These are phyloP conservation scores for Diaporthe sp. DNA, from an alignment of 2,329 filamentous ascomycete species.

Conservation along the genomic window DNA sequence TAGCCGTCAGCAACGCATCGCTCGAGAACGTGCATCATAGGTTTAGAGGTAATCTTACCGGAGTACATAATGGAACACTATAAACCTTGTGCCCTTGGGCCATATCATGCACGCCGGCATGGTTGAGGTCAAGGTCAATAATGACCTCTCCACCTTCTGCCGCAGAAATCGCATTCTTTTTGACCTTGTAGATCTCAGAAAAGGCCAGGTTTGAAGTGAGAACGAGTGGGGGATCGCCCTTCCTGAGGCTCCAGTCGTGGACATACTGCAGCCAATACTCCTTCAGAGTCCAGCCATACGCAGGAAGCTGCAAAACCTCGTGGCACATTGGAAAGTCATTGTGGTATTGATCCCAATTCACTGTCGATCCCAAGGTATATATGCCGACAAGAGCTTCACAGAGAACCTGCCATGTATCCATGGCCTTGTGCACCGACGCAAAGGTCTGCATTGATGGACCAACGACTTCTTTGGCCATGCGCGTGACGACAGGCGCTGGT, in stretches of 20 bases:
- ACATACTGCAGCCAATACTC: constrained; percentile 25
- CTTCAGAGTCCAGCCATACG: constrained; percentile 26
- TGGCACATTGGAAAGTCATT: background rate
- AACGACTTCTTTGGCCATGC: constrained; percentile 76
- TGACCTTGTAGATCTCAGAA: constrained; percentile 1
- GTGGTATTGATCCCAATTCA: constrained; percentile 9
- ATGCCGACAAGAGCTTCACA: background rate
- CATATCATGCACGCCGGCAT: background rate
- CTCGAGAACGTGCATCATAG: background rate
- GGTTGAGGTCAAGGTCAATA: background rate
- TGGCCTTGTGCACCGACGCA: background rate
- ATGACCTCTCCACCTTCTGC: background rate
- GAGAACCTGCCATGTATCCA: background rate
- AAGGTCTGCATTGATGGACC: constrained; percentile 59
- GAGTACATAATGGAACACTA: constrained; percentile 12
- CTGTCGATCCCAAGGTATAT: background rate
- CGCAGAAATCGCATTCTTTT: background rate
- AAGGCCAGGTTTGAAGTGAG: constrained; percentile 53
- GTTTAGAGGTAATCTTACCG: background rate
- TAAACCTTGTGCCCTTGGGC: constrained; percentile 28
- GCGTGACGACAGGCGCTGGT: constrained; percentile 76
- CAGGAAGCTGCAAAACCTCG: constrained; percentile 3
- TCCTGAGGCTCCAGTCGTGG: constrained; percentile 20
- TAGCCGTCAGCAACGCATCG: background rate
- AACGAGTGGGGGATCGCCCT: constrained; percentile 6